Base-by-base conservation (phyloP, 2,329 filamentous ascomycete species). In the Cladophialophora immunda region DNA sequence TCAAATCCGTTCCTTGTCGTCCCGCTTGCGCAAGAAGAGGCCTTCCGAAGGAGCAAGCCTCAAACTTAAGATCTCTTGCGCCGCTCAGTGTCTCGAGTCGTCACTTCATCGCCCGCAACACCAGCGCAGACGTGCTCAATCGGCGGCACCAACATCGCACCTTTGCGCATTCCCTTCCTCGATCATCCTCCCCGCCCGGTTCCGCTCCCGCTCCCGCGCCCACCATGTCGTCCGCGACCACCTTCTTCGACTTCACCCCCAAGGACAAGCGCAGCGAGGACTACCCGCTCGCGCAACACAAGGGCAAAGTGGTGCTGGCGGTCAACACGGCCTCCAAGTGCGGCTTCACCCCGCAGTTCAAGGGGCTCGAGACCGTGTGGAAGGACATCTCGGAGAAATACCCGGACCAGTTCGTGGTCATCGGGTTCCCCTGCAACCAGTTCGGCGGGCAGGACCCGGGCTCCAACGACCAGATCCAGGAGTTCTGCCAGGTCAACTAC, bases 291-390 rank as follows among this genome's bases (percentile, higher is more conserved):
- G 77, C 83, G 72, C 81, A 89, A 68, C 92, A 93, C 82, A 89
- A 92, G 79, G 92, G 91, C 86, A 98, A 98, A 82, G 94, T 98
- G 73, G 88, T 98, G 74, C 90, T 99, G 68, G 86, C 97, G 75
- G 93, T 99, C 83, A 99, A 99, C 88, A 97, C 94, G 1, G 95
- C 95, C 73, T 97, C 92, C 79, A 97, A 98, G 85, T 99, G 95
- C 85, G 94, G 95, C 79, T 98, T 98, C 88, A 98, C 95, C 2
- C 93, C 93, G 13, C 95, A 99, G 82, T 97, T 95, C 81, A 89
- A 87, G 70, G 92, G 92, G 34, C 91, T 99, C 59, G 94, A 99
- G 84, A 90, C 87, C 76, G 87, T 99, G 71, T 97, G 97, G 88
- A 92, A 97, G 80, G 81, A 84, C 65, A 75, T 97, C 77, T 88